Evolutionary conservation across 257 asterid genomes (phyloP), one percentile per base, ranked within the genome.

Genomic region (Thymus quinquecostatus): DNA sequence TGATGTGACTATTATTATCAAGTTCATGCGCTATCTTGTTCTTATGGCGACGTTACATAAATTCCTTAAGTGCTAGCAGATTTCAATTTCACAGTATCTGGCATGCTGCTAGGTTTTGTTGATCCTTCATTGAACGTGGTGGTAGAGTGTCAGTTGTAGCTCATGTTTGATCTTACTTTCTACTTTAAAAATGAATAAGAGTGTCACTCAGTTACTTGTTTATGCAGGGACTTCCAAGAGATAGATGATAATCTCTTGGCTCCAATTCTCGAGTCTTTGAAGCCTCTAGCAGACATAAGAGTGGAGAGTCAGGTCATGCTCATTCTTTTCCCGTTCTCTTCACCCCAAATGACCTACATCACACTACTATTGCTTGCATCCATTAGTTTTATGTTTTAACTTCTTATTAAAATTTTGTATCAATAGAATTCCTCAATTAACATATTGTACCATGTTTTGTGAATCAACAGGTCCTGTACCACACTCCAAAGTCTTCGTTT

Each of bases 401-500:
- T 70, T 53, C 10, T 40, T 34, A 58, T 75, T 41, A 64, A 43
- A 55, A 8, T 36, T 32, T 51, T 45, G 34, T 71, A 63, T 57
- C 62, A 6, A 49, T 38, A 65, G 74, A 34, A 66, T 34, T 66
- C 60, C 54, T 68, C 44, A 29, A 54, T 48, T 65, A 33, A 38
- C 64, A 64, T 40, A 65, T 63, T 63, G 14, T 41, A 28, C 30
- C 56, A 38, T 55, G 73, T 45, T 59, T 74, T 67, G 54, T 64
- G 49, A 7, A 68, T 57, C 62, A 74, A 76, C 91, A 92, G 99
- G 93, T 95, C 71, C 81, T 95, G 69, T 92, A 95, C 74, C 97
- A 95, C 84, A 87, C 98, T 81, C 99, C 97, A 21, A 95, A 91
- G 85, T 85, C 97, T 80, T 88, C 96, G 43, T 84, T 79, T 80